Percentiles rank a stretch among this genome's conserved stretches.
phyloP scores from a whole-genome alignment of 208 protist genomes.

The Trypanosoma brucei region DNA sequence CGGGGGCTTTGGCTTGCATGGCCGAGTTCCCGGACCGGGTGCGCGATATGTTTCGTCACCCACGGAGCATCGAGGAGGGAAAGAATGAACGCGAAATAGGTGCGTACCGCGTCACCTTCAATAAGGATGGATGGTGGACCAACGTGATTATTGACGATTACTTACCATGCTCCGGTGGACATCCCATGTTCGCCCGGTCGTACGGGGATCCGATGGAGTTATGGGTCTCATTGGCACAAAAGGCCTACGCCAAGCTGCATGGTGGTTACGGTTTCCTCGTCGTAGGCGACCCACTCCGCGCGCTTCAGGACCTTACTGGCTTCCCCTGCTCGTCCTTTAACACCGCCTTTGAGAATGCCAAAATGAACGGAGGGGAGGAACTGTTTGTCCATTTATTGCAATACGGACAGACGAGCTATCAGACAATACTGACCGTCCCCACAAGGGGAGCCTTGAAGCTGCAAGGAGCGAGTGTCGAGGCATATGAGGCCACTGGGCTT shows the following conservation, averaged over 20 bases:
- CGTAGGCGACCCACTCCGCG: constrained; percentile 67
- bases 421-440: constrained; percentile 56
- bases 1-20: constrained; percentile 51
- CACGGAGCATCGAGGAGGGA: constrained; percentile 42
- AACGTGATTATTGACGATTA: constrained; percentile 87
- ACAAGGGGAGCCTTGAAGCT: constrained; percentile 43
- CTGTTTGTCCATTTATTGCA: constrained; percentile 43
- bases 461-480: constrained; percentile 28
- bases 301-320: constrained; percentile 73
- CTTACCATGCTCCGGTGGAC: constrained; percentile 57
- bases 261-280: constrained; percentile 77
- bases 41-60: constrained; percentile 66
- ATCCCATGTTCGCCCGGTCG: constrained; percentile 56
- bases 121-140: constrained; percentile 88
- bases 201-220: constrained; percentile 65
- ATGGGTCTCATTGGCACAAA: constrained; percentile 79
- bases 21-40: constrained; percentile 67
- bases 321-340: constrained; percentile 70
- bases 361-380: constrained; percentile 37
- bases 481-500: constrained; percentile 53
- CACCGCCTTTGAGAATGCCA: constrained; percentile 51
- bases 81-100: constrained; percentile 53
- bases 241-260: constrained; percentile 88
- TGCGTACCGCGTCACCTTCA: constrained; percentile 71
- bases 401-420: constrained; percentile 48